Conservation (phyloP, 1,284 basidiomycete genomes). For the Singerocomus inundabilis region DNA sequence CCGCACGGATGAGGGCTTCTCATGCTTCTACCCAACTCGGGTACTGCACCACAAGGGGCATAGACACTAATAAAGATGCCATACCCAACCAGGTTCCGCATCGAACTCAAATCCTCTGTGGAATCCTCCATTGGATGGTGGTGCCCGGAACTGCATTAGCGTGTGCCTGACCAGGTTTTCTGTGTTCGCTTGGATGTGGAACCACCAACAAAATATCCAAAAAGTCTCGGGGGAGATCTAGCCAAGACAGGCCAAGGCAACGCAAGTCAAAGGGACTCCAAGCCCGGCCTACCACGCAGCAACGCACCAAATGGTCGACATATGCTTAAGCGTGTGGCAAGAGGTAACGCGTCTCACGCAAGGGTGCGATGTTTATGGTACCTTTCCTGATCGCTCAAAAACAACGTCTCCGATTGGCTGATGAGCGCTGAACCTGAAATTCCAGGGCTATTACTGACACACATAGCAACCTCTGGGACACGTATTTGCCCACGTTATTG, state of each 20-base stretch:
- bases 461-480: neutral
- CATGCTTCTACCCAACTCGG: too few species aligned
- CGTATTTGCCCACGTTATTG: neutral
- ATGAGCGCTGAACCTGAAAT: conserved; percentile 21
- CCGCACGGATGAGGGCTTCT: too few species aligned
- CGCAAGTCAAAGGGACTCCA: neutral
- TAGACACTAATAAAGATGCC: too few species aligned
- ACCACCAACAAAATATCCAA: too few species aligned
- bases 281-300: too few species aligned
- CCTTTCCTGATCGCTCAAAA: neutral
- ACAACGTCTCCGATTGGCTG: neutral
- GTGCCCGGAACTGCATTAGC: too few species aligned
- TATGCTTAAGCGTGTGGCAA: neutral
- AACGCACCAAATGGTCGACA: neutral
- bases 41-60: too few species aligned
- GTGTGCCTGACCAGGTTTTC: too few species aligned
- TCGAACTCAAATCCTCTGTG: too few species aligned
- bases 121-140: too few species aligned
- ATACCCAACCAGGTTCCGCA: too few species aligned
- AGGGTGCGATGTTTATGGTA: neutral
- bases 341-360: neutral
- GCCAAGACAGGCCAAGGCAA: neutral
- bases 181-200: too few species aligned
- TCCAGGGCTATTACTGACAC: conserved; percentile 3
- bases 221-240: neutral